Evolutionary conservation across 169 alveolate genomes (phyloP).

Genomic region (Plasmodium coatneyi): DNA sequence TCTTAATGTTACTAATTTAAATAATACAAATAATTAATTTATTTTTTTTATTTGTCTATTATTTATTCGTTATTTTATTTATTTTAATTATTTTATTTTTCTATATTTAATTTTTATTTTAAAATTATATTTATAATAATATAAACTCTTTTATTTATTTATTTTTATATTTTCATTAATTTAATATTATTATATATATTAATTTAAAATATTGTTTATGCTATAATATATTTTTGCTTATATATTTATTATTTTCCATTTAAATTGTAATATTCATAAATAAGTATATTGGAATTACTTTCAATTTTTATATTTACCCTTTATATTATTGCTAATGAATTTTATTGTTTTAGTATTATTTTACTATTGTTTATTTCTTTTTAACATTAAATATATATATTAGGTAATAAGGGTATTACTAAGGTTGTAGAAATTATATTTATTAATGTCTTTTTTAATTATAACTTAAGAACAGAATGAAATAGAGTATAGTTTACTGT

Average conservation of each 20-base stretch:
- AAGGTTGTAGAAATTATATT: not conserved
- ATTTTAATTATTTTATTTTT: no score
- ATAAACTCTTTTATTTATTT: no score
- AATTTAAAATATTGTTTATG: not conserved
- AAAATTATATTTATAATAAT: no score
- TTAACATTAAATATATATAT: not conserved
- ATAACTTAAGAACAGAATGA: not conserved
- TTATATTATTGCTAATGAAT: not conserved
- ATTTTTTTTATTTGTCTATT: no score
- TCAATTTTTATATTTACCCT: not conserved
- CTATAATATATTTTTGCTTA: not conserved
- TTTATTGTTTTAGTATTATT: not conserved
- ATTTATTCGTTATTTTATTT: no score
- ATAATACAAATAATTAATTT: no score
- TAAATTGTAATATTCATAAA: not conserved
- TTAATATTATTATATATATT: no score
- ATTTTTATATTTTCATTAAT: no score
- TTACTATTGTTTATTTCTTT: not conserved
- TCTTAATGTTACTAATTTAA: not conserved
- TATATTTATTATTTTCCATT: not conserved
- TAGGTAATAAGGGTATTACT: not conserved
- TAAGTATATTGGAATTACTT: not conserved
- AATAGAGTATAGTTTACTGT: not conserved
- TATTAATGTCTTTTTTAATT: not conserved
- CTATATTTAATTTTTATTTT: not conserved